Conservation (phyloP, 2,329 filamentous ascomycete species). For the Talaromyces sp. region DNA sequence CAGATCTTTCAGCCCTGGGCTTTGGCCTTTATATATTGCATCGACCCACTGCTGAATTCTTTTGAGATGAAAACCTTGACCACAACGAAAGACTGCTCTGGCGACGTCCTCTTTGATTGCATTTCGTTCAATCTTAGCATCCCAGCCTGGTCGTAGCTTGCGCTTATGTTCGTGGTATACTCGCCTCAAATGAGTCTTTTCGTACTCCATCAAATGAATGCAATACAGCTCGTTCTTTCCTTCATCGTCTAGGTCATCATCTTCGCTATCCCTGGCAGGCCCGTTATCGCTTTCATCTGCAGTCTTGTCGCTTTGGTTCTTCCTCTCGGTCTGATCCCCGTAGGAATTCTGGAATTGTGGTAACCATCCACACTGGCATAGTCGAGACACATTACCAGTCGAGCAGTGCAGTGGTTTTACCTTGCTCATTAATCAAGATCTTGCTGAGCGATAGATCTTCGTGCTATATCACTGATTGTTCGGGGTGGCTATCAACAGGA, state of each 20-base stretch:
- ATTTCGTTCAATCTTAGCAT: not conserved
- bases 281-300: conserved; percentile 7
- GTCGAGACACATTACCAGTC: conserved; percentile 27
- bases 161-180: conserved; percentile 23
- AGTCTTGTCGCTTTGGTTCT: conserved; percentile 16
- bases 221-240: conserved; percentile 17
- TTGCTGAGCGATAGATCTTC: conserved; percentile 22
- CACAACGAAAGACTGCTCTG: not conserved
- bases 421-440: conserved; percentile 23
- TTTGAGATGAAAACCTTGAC: not conserved
- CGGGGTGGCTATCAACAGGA: not conserved
- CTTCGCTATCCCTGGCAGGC: not conserved
- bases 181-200: conserved; percentile 23
- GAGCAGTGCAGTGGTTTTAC: conserved; percentile 21
- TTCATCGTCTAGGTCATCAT: conserved; percentile 6
- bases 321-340: conserved; percentile 1
- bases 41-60: conserved; percentile 4
- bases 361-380: conserved; percentile 24
- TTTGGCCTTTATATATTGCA: not conserved
- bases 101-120: not conserved
- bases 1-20: conserved; percentile 1
- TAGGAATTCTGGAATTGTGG: conserved; percentile 21
- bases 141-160: conserved; percentile 18
- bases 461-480: conserved; percentile 22
- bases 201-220: conserved; percentile 23